Percentiles rank a stretch among this genome's conserved stretches.
Evolutionary conservation across 2,329 filamentous ascomycete genomes (phyloP).

Genomic region (Colletotrichum cereale): DNA sequence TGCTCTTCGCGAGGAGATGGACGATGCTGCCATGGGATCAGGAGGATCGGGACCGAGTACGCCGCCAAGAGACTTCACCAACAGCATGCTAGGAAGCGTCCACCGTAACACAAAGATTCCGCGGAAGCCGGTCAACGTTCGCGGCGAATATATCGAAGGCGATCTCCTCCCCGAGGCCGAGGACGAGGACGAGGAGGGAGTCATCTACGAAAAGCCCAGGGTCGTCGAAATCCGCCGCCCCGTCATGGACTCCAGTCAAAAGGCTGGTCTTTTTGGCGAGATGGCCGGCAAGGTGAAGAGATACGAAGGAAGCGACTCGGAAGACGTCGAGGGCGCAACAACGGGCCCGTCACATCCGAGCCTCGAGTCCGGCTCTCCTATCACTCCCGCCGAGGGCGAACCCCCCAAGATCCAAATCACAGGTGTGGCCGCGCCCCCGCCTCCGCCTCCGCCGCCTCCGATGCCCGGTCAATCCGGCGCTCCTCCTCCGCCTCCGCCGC

Average conservation of each 20-base stretch:
- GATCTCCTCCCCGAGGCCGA: constrained; percentile 54
- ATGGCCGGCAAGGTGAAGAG: constrained; percentile 81
- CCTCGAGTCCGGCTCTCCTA: constrained; percentile 77
- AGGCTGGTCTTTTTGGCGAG: constrained; percentile 75
- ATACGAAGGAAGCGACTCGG: constrained; percentile 80
- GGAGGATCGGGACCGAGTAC: constrained; percentile 63
- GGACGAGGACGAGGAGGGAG: constrained; percentile 67
- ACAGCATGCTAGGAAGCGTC: constrained; percentile 80
- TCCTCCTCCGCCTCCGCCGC: constrained; percentile 56
- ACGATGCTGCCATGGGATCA: constrained; percentile 67
- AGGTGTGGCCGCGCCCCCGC: constrained; percentile 52
- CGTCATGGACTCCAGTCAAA: constrained; percentile 72
- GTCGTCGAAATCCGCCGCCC: constrained; percentile 85
- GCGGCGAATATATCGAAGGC: constrained; percentile 57
- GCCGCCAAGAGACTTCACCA: constrained; percentile 73
- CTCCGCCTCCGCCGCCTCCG: constrained; percentile 53
- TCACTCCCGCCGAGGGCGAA: constrained; percentile 73
- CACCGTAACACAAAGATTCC: constrained; percentile 70
- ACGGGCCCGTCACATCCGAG: constrained; percentile 83
- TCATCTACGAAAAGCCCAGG: constrained; percentile 82
- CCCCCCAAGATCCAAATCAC: constrained; percentile 72
- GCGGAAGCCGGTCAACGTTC: constrained; percentile 63
- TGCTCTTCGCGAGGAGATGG: constrained; percentile 95
- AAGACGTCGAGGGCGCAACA: constrained; percentile 76
- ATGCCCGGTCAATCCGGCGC: constrained; percentile 49